These are phyloP conservation scores for Aspergillus fumigatus DNA, from an alignment of 2,329 filamentous ascomycete species.

Conservation along the genomic window DNA sequence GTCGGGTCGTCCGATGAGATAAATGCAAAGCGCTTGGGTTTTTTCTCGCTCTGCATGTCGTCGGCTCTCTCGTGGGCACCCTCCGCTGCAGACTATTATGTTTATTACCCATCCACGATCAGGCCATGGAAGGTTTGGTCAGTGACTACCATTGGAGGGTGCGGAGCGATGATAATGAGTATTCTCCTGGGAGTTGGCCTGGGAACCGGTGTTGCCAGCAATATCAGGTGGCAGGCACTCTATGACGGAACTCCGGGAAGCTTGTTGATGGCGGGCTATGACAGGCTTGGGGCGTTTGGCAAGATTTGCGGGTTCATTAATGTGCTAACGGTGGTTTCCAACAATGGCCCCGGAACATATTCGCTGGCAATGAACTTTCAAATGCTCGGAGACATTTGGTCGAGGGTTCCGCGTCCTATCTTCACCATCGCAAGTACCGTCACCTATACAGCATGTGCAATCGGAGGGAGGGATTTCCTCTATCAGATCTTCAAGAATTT, in stretches of 20 bases:
- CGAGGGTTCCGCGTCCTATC: conserved; percentile 39
- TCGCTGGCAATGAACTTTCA: conserved; percentile 44
- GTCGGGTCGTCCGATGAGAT: conserved; percentile 22
- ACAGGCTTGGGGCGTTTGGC: conserved; percentile 38
- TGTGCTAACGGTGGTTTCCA: conserved; percentile 40
- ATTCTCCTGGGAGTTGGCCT: conserved; percentile 41
- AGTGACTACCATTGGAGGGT: conserved; percentile 35
- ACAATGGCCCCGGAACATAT: conserved; percentile 44
- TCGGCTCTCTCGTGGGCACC: conserved; percentile 33
- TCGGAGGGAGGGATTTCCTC: conserved; percentile 41
- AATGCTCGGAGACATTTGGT: conserved; percentile 36
- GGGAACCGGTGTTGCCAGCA: conserved; percentile 35
- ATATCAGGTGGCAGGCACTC: conserved; percentile 16
- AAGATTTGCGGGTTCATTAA: conserved; percentile 42
- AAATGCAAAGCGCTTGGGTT: conserved; percentile 34
- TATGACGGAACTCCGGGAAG: conserved; percentile 30
- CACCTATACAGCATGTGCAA: conserved; percentile 41
- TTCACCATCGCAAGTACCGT: conserved; percentile 40
- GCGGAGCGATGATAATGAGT: conserved; percentile 30
- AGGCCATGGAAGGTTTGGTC: conserved; percentile 34
- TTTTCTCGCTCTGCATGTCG: conserved; percentile 35
- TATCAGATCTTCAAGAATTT: conserved; percentile 45
- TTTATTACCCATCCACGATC: conserved; percentile 39
- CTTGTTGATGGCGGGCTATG: conserved; percentile 36
- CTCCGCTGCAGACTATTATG: conserved; percentile 40